These are phyloP conservation scores for Alopecurus myosuroides DNA, from an alignment of 176 grass and related monocot species.

Conservation along the genomic window DNA sequence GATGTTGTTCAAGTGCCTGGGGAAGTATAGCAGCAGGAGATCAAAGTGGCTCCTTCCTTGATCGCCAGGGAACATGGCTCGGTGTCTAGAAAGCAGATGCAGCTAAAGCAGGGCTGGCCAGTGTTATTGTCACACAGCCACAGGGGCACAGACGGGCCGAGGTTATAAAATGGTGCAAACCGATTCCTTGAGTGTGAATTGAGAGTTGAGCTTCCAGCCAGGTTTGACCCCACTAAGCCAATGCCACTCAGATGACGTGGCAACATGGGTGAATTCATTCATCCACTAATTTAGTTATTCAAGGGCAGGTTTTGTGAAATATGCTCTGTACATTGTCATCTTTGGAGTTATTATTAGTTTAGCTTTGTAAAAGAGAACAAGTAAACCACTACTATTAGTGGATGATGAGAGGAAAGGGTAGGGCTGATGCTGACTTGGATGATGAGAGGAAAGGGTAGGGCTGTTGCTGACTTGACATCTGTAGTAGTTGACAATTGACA, in stretches of 20 bases:
- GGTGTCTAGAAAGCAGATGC: conserved; percentile 9
- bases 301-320: conserved; percentile 37
- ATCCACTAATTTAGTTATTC: conserved; percentile 26
- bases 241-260: background rate
- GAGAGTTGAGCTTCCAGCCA: conserved; percentile 31
- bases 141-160: conserved; percentile 8
- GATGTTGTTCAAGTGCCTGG: conserved; percentile 59
- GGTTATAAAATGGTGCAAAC: conserved; percentile 22
- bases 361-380: conserved; percentile 19
- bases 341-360: background rate
- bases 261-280: conserved; percentile 33
- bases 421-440: background rate
- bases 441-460: background rate
- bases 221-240: conserved; percentile 15
- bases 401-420: background rate
- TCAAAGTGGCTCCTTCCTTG: background rate
- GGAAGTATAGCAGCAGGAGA: conserved; percentile 45
- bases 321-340: conserved; percentile 21
- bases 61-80: conserved; percentile 15
- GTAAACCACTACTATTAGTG: background rate
- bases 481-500: conserved; percentile 8
- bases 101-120: conserved; percentile 29
- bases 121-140: conserved; percentile 25
- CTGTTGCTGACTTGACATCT: conserved; percentile 7
- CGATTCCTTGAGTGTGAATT: conserved; percentile 32